Base-by-base conservation (phyloP, 2,329 filamentous ascomycete genomes). In the Trichoderma polysporum region DNA sequence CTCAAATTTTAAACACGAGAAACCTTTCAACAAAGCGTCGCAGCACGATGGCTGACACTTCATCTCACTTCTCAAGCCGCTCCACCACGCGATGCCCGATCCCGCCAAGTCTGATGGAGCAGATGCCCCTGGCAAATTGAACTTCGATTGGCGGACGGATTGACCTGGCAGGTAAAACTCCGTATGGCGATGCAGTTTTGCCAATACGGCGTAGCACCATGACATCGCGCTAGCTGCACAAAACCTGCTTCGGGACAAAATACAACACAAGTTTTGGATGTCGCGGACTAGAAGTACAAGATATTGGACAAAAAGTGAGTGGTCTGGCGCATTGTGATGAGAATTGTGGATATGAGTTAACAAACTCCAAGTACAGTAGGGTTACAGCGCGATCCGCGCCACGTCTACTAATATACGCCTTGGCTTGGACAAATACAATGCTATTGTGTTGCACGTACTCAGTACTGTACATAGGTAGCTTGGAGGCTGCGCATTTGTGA, bases 1-100 rank as follows among this genome's bases (percentile, higher is more conserved):
- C 37, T 54, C 45, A 50, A 47, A 64, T 49, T 31, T 57, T 49
- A 47, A 57, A 64, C 49, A 64, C 61, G 37, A 64, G 61, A 54
- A 41, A 45, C 17, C 61, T 25, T 45, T 33, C 41, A 15, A 41
- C 35, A 33, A 41, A 31, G 35, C 59, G 45, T 45, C 49, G 31
- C 58, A 50, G 10, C 41, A 33, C 45, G 33, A 61, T 61, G 45
- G 58, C 58, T 50, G 58, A 29, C 27, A 27, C 41, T 57, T 54
- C 61, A 64, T 54, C 61, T 64, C 61, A 56, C 61, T 22, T 31
- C 27, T 49, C 39, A 19, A 64, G 19, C 19, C 27, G 19, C 50
- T 56, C 61, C 61, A 35, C 35, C 61, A 49, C 37, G 35, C 61
- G 61, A 64, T 57, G 39, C 50, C 61, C 39, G 39, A 64, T 56